These are phyloP conservation scores for Debaryomycetaceae sp. DNA, from an alignment of 1,139 yeast genomes.

Conservation along the genomic window DNA sequence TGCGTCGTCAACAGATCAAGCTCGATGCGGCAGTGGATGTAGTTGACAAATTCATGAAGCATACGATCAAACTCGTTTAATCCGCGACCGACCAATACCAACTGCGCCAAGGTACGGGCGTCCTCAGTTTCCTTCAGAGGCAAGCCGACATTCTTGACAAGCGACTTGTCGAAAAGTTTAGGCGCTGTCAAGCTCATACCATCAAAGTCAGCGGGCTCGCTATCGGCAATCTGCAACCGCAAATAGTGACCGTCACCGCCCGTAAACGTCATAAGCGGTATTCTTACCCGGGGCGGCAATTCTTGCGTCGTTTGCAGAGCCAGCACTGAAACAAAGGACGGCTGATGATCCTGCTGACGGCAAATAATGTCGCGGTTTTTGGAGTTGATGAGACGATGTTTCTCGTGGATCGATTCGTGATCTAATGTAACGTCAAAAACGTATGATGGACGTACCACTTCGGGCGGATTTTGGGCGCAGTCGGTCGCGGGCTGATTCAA, in stretches of 20 bases:
- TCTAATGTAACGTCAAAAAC: slow-evolving; percentile 38
- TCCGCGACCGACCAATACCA: slow-evolving; percentile 44
- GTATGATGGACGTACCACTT: slow-evolving; percentile 33
- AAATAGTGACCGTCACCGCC: not conserved
- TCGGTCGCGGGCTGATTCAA: slow-evolving; percentile 19
- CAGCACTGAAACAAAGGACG: not conserved
- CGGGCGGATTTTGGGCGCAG: slow-evolving; percentile 33
- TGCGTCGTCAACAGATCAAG: slow-evolving; percentile 5
- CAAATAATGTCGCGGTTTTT: not conserved
- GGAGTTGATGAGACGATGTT: slow-evolving; percentile 11
- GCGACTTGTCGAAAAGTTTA: too few species aligned
- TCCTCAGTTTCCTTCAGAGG: not conserved
- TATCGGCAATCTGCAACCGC: slow-evolving; percentile 11
- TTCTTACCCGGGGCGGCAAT: not conserved
- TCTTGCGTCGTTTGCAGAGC: not conserved
- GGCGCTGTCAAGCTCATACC: not conserved
- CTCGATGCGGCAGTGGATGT: slow-evolving; percentile 27
- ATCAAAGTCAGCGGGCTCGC: slow-evolving; percentile 8
- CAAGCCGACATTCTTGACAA: too few species aligned
- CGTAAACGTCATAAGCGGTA: not conserved
- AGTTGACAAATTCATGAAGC: slow-evolving; percentile 51
- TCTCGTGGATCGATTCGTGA: slow-evolving; percentile 30
- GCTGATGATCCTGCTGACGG: not conserved
- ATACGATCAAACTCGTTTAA: slow-evolving; percentile 52
- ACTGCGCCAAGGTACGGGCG: slow-evolving; percentile 3